phyloP scores from a whole-genome alignment of 495 filamentous ascomycete genomes.

The Xylaria flabelliformis region DNA sequence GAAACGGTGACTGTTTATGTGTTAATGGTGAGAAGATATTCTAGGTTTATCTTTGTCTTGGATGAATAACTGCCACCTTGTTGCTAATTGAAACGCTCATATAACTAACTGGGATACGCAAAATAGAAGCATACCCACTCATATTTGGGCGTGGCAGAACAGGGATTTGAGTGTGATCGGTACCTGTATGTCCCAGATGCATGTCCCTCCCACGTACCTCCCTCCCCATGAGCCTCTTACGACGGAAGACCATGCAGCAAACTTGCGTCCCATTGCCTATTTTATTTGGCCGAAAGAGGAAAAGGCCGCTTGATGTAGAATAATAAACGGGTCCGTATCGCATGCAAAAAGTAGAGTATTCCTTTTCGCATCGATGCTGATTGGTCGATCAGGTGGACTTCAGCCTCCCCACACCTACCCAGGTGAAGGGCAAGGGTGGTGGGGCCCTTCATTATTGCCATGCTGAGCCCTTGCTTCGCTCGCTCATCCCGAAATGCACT shows the following conservation, averaged over 20 bases:
- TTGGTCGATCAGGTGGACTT: constrained; percentile 2
- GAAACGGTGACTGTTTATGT: background rate
- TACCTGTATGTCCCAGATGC: constrained; percentile 17
- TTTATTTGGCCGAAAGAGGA: constrained; percentile 7
- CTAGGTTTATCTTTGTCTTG: background rate
- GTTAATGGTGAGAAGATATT: background rate
- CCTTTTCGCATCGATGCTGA: background rate
- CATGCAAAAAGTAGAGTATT: constrained; percentile 1
- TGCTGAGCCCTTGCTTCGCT: constrained; percentile 2
- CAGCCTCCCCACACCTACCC: constrained; percentile 21
- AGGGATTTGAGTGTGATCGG: constrained; percentile 25
- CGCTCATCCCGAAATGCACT: constrained; percentile 20
- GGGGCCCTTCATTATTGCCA: constrained; percentile 20
- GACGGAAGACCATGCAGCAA: constrained; percentile 11
- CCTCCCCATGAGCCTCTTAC: background rate
- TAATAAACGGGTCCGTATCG: background rate
- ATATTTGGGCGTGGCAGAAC: constrained; percentile 17
- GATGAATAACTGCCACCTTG: background rate
- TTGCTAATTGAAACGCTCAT: constrained; percentile 5
- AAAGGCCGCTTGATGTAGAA: background rate
- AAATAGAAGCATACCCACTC: constrained; percentile 22
- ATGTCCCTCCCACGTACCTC: background rate
- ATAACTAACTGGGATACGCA: constrained; percentile 9
- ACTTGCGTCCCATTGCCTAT: background rate
- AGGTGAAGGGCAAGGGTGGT: constrained; percentile 8